Base-by-base conservation (phyloP, 2,329 filamentous ascomycete species). In the Tolypocladium album region DNA sequence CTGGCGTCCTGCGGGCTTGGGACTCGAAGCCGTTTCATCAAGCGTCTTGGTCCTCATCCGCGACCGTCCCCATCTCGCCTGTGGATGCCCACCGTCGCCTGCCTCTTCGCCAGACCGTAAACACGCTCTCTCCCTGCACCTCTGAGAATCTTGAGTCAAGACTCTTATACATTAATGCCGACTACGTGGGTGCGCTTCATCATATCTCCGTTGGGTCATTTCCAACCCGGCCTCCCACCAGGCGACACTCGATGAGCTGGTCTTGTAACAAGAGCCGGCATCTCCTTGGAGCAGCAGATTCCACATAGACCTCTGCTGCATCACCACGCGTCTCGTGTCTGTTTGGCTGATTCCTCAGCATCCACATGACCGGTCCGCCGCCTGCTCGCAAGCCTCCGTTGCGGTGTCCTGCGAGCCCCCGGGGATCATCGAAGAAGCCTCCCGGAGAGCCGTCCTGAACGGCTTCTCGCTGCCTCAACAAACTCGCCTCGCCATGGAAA, bases 321-420 rank as follows among this genome's bases (percentile, higher is more conserved):
- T 53, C 50, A 13, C 27, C 50, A n/a, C 27, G 17, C 50, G 27
- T 53, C 27, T 53, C 27, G 50, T 4, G 24, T 31, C 15, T 5
- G 24, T 27, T 27, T 7, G 13, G 24, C 17, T 52, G 47, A 34
- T 31, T 52, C 24, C 24, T 40, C 61, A 61, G 38, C 58, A 68
- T 67, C 64, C 61, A 63, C 43, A 67, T 61, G 60, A 55, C 45
- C 22, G 38, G 43, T 15, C n/a, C 27, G 38, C 36, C 47, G 50
- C 40, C 43, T 38, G 24, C 31, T 20, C 47, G 47, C 27, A 36
- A 56, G 22, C 24, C 27, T n/a, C 42, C 34, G 15, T n/a, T 50
- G 22, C 36, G 58, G 53, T 50, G 53, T 56, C 58, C 53, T 43
- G 53, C 47, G 47, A 53, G 38, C 40, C 43, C 24, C 27, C 57